A percentile compares a stretch with the other conserved stretches of the same genome.
phyloP scores from a whole-genome alignment of 1,284 basidiomycete species.

The Moniliophthora roreri region DNA sequence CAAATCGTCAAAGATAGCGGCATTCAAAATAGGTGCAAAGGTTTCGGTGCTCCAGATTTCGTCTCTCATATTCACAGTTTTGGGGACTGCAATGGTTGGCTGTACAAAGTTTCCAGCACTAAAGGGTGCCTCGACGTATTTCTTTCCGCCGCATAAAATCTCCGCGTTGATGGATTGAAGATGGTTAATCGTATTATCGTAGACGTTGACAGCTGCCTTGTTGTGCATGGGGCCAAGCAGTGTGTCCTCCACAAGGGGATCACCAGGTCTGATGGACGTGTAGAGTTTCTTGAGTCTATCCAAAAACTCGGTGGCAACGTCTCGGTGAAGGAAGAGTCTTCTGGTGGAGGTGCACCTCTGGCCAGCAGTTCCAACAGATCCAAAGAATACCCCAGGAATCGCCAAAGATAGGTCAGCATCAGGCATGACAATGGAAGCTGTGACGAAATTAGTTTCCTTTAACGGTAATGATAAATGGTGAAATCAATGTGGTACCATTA shows the following conservation, averaged over 20 bases:
- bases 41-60: constrained; percentile 80
- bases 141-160: constrained; percentile 70
- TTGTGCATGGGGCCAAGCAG: constrained; percentile 90
- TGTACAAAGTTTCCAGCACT: constrained; percentile 82
- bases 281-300: constrained; percentile 75
- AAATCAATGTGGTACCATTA: constrained; percentile 64
- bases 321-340: constrained; percentile 83
- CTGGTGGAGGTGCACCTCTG: constrained; percentile 95
- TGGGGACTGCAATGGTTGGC: constrained; percentile 81
- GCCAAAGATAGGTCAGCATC: constrained; percentile 92
- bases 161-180: constrained; percentile 72
- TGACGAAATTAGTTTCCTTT: constrained; percentile 20
- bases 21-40: constrained; percentile 87
- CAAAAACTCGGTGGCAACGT: constrained; percentile 78
- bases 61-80: constrained; percentile 49
- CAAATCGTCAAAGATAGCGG: constrained; percentile 86
- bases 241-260: constrained; percentile 74
- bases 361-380: constrained; percentile 92
- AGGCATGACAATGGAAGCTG: constrained; percentile 88
- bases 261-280: constrained; percentile 67
- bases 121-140: constrained; percentile 49
- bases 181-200: constrained; percentile 61
- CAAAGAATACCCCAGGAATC: constrained; percentile 88
- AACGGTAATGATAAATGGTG: constrained; percentile 12
- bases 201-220: constrained; percentile 62